A percentile compares a stretch with the other conserved stretches of the same genome.
These are phyloP conservation scores for Colletotrichum cereale DNA, from an alignment of 2,329 filamentous ascomycete species.

Conservation along the genomic window DNA sequence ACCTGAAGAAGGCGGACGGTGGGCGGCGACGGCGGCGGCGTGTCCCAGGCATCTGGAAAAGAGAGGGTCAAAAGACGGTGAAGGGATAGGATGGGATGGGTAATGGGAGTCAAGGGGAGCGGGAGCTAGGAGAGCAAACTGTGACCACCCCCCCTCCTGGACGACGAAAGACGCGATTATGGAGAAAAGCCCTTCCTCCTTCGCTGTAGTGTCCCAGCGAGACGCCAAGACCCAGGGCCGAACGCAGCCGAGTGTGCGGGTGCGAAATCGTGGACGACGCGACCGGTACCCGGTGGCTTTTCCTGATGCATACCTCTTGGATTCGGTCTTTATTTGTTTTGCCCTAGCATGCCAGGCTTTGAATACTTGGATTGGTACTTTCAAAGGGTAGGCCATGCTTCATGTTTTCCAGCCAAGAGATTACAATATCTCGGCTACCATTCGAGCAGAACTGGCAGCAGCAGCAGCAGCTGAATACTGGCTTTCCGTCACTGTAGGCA, in stretches of 20 bases:
- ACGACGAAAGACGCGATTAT: neutral
- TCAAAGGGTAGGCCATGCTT: neutral
- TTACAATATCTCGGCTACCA: neutral
- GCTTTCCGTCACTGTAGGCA: neutral
- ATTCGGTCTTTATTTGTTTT: neutral
- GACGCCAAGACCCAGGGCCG: constrained; percentile 9
- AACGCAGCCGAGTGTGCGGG: constrained; percentile 23
- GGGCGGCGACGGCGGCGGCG: neutral
- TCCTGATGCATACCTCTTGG: constrained; percentile 2
- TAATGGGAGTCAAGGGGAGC: neutral
- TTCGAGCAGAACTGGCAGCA: neutral
- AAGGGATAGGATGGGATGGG: constrained; percentile 1
- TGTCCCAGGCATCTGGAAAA: constrained; percentile 29
- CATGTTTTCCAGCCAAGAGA: neutral
- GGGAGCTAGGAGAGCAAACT: constrained; percentile 20
- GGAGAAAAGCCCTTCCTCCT: neutral
- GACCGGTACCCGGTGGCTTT: constrained; percentile 18
- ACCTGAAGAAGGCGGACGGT: constrained; percentile 5
- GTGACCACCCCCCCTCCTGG: neutral
- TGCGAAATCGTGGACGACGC: constrained; percentile 18
- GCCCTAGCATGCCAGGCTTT: neutral
- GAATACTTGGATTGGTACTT: neutral
- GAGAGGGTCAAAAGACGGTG: constrained; percentile 38
- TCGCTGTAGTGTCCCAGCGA: neutral
- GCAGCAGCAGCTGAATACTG: neutral